Evolutionary conservation across 2,329 filamentous ascomycete species (phyloP).

Genomic region (Furcasterigmium furcatum): DNA sequence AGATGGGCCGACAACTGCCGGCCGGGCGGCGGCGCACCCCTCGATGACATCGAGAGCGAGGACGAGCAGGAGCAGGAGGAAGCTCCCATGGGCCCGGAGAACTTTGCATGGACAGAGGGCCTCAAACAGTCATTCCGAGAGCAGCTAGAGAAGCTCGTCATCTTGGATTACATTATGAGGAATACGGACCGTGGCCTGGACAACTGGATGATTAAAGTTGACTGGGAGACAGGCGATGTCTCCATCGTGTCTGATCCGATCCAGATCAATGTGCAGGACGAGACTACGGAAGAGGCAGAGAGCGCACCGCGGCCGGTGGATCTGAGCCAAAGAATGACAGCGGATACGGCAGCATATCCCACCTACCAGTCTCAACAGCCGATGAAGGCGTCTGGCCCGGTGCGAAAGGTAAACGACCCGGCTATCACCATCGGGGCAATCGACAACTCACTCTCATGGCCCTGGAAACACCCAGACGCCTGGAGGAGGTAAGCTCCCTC

Average conservation of each 20-base stretch:
- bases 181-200: constrained; percentile 96
- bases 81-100: constrained; percentile 38
- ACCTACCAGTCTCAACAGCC: constrained; percentile 72
- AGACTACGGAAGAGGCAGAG: constrained; percentile 13
- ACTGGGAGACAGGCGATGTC: constrained; percentile 78
- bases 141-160: constrained; percentile 93
- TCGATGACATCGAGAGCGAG: constrained; percentile 45
- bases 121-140: constrained; percentile 92
- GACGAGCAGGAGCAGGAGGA: constrained; percentile 38
- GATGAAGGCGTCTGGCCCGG: constrained; percentile 70
- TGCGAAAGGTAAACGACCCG: constrained; percentile 43
- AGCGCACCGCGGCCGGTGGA: constrained; percentile 51
- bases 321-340: not conserved
- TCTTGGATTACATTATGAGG: constrained; percentile 98
- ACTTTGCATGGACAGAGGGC: constrained; percentile 82
- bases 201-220: constrained; percentile 99
- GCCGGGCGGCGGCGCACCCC: constrained; percentile 14
- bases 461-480: constrained; percentile 97
- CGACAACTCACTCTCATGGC: constrained; percentile 97
- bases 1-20: constrained; percentile 25
- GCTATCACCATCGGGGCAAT: constrained; percentile 84
- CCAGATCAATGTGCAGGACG: constrained; percentile 59
- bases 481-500: constrained; percentile 51
- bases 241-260: constrained; percentile 81
- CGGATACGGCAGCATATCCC: constrained; percentile 46